Evolutionary conservation across 768 basidiomycete genomes (phyloP).

Genomic region (Sporobolomyces phaffii): DNA sequence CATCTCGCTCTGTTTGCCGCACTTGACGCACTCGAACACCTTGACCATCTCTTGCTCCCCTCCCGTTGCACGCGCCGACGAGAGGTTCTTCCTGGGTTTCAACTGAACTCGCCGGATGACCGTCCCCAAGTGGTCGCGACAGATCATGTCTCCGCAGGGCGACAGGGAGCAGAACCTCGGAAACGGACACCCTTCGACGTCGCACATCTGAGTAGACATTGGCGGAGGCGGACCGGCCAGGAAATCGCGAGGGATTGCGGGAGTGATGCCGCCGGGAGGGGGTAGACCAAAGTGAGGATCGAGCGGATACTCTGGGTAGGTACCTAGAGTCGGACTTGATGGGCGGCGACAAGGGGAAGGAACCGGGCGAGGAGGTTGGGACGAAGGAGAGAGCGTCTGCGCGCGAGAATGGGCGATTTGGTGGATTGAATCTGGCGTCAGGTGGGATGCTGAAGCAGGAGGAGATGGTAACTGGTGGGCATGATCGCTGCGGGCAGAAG

Average conservation of each 20-base stretch:
- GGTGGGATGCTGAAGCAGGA: too few species aligned
- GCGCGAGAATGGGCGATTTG: too few species aligned
- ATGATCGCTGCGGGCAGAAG: too few species aligned
- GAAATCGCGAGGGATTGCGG: not conserved
- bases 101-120: not conserved
- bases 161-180: slow-evolving; percentile 5
- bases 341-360: too few species aligned
- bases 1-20: slow-evolving; percentile 1
- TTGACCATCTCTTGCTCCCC: not conserved
- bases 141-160: slow-evolving; percentile 22
- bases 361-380: not conserved
- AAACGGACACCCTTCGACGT: not conserved
- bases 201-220: not conserved
- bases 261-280: slow-evolving; percentile 6
- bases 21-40: slow-evolving; percentile 5
- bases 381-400: not conserved
- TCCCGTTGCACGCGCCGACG: not conserved
- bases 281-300: not conserved
- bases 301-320: too few species aligned
- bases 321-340: too few species aligned
- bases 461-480: too few species aligned
- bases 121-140: slow-evolving; percentile 16
- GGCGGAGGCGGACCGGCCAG: not conserved
- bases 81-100: too few species aligned
- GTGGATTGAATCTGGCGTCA: too few species aligned